phyloP scores from a whole-genome alignment of 148 eudicot species.

The Polygonum maritimum region DNA sequence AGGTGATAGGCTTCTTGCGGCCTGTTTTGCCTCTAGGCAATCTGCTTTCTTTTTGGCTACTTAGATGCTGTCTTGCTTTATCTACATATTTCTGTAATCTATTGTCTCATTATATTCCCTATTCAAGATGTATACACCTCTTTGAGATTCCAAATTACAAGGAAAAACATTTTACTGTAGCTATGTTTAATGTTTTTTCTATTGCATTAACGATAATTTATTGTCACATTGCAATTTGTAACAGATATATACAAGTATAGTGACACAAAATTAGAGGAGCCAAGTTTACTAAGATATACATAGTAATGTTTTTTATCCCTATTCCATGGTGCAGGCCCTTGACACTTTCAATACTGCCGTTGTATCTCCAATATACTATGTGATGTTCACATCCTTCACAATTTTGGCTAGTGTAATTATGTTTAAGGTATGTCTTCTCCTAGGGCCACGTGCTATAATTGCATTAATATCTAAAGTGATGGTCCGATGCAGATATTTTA shows the following conservation, averaged over 20 bases:
- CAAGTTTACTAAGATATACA: neutral
- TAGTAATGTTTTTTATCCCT: slow-evolving; percentile 10
- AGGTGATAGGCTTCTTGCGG: neutral
- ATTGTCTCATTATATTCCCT: neutral
- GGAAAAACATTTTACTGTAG: neutral
- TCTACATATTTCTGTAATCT: neutral
- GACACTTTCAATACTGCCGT: slow-evolving; percentile 75
- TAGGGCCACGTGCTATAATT: neutral
- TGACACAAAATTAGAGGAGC: neutral
- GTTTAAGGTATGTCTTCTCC: slow-evolving; percentile 44
- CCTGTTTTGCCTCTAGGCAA: neutral
- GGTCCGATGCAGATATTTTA: neutral
- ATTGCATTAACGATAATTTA: neutral
- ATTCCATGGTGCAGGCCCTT: slow-evolving; percentile 50
- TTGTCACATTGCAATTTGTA: neutral
- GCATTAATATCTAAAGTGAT: neutral
- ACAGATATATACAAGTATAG: neutral
- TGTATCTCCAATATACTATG: slow-evolving; percentile 69
- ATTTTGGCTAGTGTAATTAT: slow-evolving; percentile 69
- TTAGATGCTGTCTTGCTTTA: neutral
- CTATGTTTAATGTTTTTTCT: too few relatives aligned
- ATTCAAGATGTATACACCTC: neutral
- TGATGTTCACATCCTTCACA: slow-evolving; percentile 67
- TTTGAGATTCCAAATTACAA: slow-evolving; percentile 2
- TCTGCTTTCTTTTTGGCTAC: neutral